phyloP scores from a whole-genome alignment of 768 basidiomycete genomes.

The Lanmaoa rubissima region DNA sequence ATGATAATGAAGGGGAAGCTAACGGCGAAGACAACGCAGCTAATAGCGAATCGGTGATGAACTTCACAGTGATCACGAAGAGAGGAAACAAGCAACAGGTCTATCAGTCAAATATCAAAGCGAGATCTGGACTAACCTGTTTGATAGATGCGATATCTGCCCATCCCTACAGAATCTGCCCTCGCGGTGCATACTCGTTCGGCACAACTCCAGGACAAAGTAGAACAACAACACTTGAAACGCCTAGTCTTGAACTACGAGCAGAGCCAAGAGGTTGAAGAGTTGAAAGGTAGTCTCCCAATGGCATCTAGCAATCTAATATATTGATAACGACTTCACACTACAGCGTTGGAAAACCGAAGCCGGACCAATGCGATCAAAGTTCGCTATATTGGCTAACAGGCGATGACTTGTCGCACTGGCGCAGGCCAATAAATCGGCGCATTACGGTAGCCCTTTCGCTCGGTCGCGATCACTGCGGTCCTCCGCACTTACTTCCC shows the following conservation, averaged over 20 bases:
- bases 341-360: constrained; percentile 64
- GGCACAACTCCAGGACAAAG: constrained; percentile 91
- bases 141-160: constrained; percentile 75
- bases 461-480: constrained; percentile 23
- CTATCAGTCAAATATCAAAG: constrained; percentile 1
- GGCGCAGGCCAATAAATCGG: constrained; percentile 15
- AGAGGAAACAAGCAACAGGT: constrained; percentile 92
- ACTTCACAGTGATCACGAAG: constrained; percentile 90
- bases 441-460: constrained; percentile 21
- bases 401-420: constrained; percentile 10
- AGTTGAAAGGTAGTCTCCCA: constrained; percentile 58
- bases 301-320: neutral
- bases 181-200: constrained; percentile 88
- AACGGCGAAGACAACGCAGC: constrained; percentile 36
- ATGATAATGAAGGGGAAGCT: constrained; percentile 56
- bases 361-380: constrained; percentile 68
- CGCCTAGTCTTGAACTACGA: constrained; percentile 91
- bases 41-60: constrained; percentile 57
- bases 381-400: constrained; percentile 72
- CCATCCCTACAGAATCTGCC: constrained; percentile 83
- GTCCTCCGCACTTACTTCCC: constrained; percentile 18
- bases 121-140: constrained; percentile 8
- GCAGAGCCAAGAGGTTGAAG: constrained; percentile 84
- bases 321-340: neutral
- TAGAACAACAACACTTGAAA: constrained; percentile 96